Evolutionary conservation across 2,329 filamentous ascomycete genomes (phyloP), one percentile per base, ranked within the genome.

Genomic region (Botrytis fragariae): DNA sequence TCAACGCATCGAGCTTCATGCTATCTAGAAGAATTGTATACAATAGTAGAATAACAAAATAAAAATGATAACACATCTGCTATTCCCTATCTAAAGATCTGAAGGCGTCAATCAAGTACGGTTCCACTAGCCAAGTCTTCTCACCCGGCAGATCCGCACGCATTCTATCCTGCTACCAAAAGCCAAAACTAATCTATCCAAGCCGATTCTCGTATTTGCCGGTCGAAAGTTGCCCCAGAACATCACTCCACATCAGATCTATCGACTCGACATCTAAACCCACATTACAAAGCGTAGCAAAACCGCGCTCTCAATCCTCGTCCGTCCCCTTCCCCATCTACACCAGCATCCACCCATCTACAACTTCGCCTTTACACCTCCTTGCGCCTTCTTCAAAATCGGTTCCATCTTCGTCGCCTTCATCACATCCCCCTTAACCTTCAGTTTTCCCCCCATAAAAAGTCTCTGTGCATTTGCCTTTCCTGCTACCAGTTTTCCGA

Each of bases 381-480:
- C 54, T 25, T 64, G 67, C 18, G 72, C 72, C 35, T 64, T 71
- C 59, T 73, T 70, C 57, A 73, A 51, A 32, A 73, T 73, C 25
- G 72, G 67, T 39, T 98, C 94, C 84, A 98, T 90, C 90, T 97
- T 97, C 74, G 95, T 98, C 54, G 96, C 93, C 89, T 98, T 98
- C 95, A 98, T 98, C 75, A 98, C 90, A 83, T 98, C 94, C 76
- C 96, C 96, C 90, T 94, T 97, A 82, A 98, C 90, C 92, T 98
- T 99, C 81, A 99, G 87, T 88, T 97, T 98, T 80, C 96, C 96
- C n/a, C 89, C 89, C 95, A 99, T 98, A 86, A 98, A 81, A 54
- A 99, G 86, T 79, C 91, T 91, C 87, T 99, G 96, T 73, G 96
- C 94, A 82, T 98, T 97, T 79, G 93, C 94, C 86, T 97, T 94